Conservation (phyloP, 306 rosid species). For the Dalbergia oliveri region DNA sequence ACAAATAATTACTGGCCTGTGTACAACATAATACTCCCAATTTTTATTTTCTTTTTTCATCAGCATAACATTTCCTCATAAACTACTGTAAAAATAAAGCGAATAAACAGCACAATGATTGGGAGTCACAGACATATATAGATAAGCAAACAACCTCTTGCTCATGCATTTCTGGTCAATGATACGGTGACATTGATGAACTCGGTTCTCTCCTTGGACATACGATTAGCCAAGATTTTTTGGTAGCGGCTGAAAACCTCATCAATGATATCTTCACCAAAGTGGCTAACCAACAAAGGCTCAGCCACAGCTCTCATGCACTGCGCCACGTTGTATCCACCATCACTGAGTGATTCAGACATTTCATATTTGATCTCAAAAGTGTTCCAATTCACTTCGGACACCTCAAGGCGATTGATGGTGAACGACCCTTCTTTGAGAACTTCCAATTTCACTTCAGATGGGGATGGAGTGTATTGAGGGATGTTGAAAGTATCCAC, state of each 20-base stretch:
- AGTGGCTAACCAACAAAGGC: constrained; percentile 52
- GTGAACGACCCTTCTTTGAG: constrained; percentile 51
- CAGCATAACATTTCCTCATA: background rate
- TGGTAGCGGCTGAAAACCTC: constrained; percentile 48
- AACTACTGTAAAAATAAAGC: background rate
- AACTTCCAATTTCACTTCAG: constrained; percentile 52
- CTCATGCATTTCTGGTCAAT: constrained; percentile 36
- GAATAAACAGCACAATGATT: background rate
- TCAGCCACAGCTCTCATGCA: constrained; percentile 58
- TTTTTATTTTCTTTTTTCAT: background rate
- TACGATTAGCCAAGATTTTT: constrained; percentile 38
- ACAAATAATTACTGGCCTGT: background rate
- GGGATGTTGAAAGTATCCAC: constrained; percentile 57
- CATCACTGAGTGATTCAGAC: background rate
- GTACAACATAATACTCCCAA: background rate
- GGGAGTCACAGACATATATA: background rate
- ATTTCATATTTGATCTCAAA: background rate
- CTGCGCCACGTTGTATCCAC: constrained; percentile 47
- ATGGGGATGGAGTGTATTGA: constrained; percentile 53
- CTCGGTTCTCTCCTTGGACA: constrained; percentile 50
- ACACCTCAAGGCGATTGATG: constrained; percentile 25
- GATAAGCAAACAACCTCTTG: background rate
- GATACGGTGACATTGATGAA: constrained; percentile 35
- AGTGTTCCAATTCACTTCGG: constrained; percentile 51
- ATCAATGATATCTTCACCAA: constrained; percentile 57